Conservation (phyloP, 106 monocot genomes). For the Agapanthus africanus region DNA sequence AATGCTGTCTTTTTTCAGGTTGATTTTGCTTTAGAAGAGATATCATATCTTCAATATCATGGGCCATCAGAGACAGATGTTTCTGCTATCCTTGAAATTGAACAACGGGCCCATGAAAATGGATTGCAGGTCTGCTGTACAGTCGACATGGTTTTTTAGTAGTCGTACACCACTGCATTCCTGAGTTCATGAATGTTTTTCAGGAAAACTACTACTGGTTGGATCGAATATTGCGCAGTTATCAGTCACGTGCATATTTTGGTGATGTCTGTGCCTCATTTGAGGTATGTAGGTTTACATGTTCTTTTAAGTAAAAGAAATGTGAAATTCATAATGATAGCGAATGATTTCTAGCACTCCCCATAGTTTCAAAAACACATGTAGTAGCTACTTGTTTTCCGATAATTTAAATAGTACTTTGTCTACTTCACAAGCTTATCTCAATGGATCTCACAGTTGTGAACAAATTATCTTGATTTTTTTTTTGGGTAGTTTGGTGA, state of each 20-base stretch:
- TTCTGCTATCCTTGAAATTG: conserved; percentile 82
- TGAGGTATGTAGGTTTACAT: conserved; percentile 33
- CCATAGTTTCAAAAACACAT: neutral
- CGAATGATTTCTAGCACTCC: neutral
- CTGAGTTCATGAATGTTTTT: conserved; percentile 14
- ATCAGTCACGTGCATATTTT: conserved; percentile 82
- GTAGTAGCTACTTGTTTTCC: neutral
- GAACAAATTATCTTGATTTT: neutral
- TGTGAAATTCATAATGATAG: neutral
- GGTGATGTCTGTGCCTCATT: conserved; percentile 78
- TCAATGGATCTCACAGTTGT: neutral
- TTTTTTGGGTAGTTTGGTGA: neutral
- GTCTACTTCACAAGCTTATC: neutral
- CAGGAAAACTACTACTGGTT: conserved; percentile 99
- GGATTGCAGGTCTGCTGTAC: conserved; percentile 68
- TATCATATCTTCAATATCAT: conserved; percentile 67
- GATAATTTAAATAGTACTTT: neutral
- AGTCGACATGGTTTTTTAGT: neutral
- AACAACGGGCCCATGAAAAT: conserved; percentile 99
- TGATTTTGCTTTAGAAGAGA: conserved; percentile 91
- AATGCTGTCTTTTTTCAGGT: conserved; percentile 64
- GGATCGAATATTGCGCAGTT: conserved; percentile 85
- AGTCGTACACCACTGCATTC: neutral
- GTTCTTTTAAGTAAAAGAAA: neutral
- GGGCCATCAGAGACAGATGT: conserved; percentile 83